Evolutionary conservation across 805 yeast species (phyloP).

Genomic region (Wickerhamiella kurtzmanii): DNA sequence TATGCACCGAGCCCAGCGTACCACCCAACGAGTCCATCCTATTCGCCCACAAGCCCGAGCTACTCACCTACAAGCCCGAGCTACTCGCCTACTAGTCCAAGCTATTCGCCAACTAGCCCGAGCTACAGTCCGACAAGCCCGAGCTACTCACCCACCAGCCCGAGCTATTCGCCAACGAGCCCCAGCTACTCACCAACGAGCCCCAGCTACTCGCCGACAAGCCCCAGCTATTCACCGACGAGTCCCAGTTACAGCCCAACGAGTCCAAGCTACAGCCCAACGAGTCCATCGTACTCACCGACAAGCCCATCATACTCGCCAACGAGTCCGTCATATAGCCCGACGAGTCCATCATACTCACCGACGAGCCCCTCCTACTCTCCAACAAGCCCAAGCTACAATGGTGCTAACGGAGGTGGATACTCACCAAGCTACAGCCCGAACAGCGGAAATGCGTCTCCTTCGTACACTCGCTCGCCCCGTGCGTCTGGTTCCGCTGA

Average conservation of each 20-base stretch:
- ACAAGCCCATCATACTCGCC: slow-evolving; percentile 72
- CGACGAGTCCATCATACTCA: slow-evolving; percentile 52
- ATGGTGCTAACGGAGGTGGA: slow-evolving; percentile 19
- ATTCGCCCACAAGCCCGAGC: slow-evolving; percentile 38
- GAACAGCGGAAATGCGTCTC: background rate
- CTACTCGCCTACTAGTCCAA: slow-evolving; percentile 68
- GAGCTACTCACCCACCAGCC: slow-evolving; percentile 50
- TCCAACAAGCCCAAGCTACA: slow-evolving; percentile 52
- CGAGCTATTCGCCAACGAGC: slow-evolving; percentile 54
- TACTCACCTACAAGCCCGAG: slow-evolving; percentile 55
- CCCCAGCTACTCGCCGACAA: slow-evolving; percentile 50
- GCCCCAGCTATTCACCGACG: slow-evolving; percentile 59
- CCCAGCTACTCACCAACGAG: slow-evolving; percentile 44
- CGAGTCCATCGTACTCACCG: slow-evolving; percentile 59
- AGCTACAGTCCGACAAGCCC: slow-evolving; percentile 18
- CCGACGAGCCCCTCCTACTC: slow-evolving; percentile 63
- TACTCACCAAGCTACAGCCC: slow-evolving; percentile 4
- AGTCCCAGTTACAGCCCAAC: slow-evolving; percentile 57
- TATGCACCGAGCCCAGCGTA: slow-evolving; percentile 61
- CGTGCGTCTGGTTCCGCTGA: background rate
- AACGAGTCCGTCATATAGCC: slow-evolving; percentile 65
- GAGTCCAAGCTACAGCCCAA: slow-evolving; percentile 44
- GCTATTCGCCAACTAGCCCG: slow-evolving; percentile 19
- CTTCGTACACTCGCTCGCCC: slow-evolving; percentile 1
- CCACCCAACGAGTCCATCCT: slow-evolving; percentile 40